Percentiles rank a stretch among this genome's conserved stretches.
Evolutionary conservation across 208 protist genomes (phyloP).

Genomic region (Trypanosoma theileri): DNA sequence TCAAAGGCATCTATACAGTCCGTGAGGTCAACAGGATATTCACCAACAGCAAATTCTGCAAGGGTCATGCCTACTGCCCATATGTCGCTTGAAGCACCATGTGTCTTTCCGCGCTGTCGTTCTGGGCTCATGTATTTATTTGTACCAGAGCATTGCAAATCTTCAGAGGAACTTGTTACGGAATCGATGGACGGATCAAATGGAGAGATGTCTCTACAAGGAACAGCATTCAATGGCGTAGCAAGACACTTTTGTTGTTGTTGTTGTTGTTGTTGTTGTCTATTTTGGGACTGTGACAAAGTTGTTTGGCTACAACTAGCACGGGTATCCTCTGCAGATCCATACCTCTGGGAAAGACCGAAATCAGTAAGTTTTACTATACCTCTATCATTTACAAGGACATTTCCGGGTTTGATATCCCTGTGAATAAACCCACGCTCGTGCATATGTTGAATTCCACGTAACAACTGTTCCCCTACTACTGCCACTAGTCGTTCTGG

Average conservation of each 20-base stretch:
- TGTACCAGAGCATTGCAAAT: constrained; percentile 74
- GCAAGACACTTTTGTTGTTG: background rate
- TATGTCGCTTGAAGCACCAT: constrained; percentile 81
- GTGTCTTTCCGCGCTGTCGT: constrained; percentile 71
- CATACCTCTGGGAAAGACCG: constrained; percentile 85
- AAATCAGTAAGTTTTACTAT: constrained; percentile 97
- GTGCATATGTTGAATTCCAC: constrained; percentile 87
- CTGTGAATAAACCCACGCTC: constrained; percentile 83
- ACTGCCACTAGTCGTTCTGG: constrained; percentile 83
- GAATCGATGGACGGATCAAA: background rate
- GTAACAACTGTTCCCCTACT: constrained; percentile 78
- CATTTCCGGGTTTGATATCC: constrained; percentile 94
- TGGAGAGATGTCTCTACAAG: background rate
- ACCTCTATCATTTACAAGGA: constrained; percentile 93
- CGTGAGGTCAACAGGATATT: constrained; percentile 73
- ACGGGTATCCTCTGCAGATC: background rate
- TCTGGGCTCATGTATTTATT: constrained; percentile 91
- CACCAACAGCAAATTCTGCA: constrained; percentile 82
- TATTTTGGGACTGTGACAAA: background rate
- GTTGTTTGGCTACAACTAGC: background rate
- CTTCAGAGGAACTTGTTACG: background rate
- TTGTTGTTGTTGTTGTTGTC: background rate
- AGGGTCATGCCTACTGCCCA: constrained; percentile 90
- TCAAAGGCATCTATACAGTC: constrained; percentile 74
- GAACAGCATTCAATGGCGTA: no score